Evolutionary conservation across 2,329 filamentous ascomycete genomes (phyloP).

Genomic region (Pseudogymnoascus sp.): DNA sequence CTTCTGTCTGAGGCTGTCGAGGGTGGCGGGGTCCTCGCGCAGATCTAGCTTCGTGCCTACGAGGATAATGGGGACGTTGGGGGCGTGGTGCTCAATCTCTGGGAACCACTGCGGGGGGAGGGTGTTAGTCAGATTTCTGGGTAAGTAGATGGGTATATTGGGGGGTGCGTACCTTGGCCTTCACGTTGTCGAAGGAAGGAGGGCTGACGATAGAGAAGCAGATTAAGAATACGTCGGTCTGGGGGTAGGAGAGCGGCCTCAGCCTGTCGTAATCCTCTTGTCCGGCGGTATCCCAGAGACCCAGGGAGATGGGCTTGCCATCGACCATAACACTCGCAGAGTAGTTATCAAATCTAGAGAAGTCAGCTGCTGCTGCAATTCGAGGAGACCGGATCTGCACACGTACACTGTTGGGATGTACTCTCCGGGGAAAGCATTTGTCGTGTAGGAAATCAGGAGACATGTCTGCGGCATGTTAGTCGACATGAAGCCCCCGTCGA

Average conservation of each 20-base stretch:
- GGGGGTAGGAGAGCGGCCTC: constrained; percentile 90
- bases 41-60: constrained; percentile 96
- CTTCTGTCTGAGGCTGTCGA: constrained; percentile 76
- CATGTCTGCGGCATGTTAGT: constrained; percentile 63
- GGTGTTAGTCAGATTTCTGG: constrained; percentile 7
- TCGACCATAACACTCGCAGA: constrained; percentile 98
- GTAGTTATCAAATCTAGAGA: constrained; percentile 87
- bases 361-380: constrained; percentile 16
- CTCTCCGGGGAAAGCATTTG: constrained; percentile 98
- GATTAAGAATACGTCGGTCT: constrained; percentile 97
- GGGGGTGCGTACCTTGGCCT: constrained; percentile 68
- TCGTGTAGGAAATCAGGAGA: constrained; percentile 97
- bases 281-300: constrained; percentile 96
- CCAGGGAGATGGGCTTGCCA: constrained; percentile 92
- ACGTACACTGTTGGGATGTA: constrained; percentile 96
- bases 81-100: constrained; percentile 94
- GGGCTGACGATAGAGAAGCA: constrained; percentile 98
- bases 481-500: constrained; percentile 9
- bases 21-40: constrained; percentile 75
- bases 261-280: constrained; percentile 98
- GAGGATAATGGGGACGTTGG: constrained; percentile 89
- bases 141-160: not conserved
- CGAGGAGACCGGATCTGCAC: constrained; percentile 14
- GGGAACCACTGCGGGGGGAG: constrained; percentile 79
- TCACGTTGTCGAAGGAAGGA: constrained; percentile 97